phyloP scores from a whole-genome alignment of 805 yeast genomes.

The Peterozyma xylosa region DNA sequence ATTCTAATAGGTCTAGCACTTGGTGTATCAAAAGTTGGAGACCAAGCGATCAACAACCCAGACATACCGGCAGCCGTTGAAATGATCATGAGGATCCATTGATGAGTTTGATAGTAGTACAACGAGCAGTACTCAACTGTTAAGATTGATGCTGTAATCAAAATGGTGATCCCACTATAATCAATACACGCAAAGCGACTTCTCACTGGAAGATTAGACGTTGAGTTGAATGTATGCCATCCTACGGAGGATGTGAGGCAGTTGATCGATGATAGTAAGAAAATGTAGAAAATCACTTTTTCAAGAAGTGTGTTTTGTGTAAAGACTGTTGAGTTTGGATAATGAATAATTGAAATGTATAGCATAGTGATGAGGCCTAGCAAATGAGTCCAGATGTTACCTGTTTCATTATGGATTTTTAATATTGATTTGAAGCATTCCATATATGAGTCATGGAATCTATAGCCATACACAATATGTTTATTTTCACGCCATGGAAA shows the following conservation, averaged over 20 bases:
- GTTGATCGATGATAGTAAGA: slow-evolving; percentile 63
- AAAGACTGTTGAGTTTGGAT: slow-evolving; percentile 54
- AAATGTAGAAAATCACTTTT: slow-evolving; percentile 51
- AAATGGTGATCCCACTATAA: slow-evolving; percentile 86
- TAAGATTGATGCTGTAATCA: slow-evolving; percentile 83
- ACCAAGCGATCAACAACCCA: slow-evolving; percentile 83
- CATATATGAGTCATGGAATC: slow-evolving; percentile 62
- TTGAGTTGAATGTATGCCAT: slow-evolving; percentile 91
- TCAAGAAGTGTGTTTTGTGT: slow-evolving; percentile 28
- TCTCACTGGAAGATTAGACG: slow-evolving; percentile 55
- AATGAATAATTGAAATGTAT: slow-evolving; percentile 50
- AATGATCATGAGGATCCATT: slow-evolving; percentile 44
- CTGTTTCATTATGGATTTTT: slow-evolving; percentile 74
- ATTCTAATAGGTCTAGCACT: slow-evolving; percentile 77
- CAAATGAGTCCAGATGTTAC: slow-evolving; percentile 91
- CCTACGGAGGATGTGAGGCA: slow-evolving; percentile 73
- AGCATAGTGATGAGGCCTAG: slow-evolving; percentile 55
- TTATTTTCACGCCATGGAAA: slow-evolving; percentile 91
- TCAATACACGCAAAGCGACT: slow-evolving; percentile 86
- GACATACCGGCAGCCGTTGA: slow-evolving; percentile 60
- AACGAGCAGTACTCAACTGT: slow-evolving; percentile 80
- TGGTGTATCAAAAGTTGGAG: slow-evolving; percentile 84
- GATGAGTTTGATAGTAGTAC: slow-evolving; percentile 45
- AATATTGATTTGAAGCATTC: slow-evolving; percentile 56
- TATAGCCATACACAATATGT: slow-evolving; percentile 75